Evolutionary conservation across 352 stramenopile species (phyloP).

Genomic region (Phytopythium ostracodes): DNA sequence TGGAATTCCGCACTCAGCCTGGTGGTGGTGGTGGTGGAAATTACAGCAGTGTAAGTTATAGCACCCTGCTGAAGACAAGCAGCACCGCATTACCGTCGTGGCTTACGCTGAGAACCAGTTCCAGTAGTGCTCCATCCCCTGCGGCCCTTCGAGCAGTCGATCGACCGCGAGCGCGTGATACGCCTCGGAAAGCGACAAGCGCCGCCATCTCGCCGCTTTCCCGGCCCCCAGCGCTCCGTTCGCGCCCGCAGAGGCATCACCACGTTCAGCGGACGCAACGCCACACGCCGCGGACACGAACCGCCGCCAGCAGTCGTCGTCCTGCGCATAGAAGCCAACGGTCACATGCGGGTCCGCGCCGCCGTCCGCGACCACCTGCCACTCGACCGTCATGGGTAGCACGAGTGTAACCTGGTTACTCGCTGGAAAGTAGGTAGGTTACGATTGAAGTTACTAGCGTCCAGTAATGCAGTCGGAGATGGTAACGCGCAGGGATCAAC

Average conservation of each 20-base stretch:
- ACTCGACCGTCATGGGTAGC: constrained; percentile 19
- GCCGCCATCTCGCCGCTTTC: constrained; percentile 13
- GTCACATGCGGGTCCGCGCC: constrained; percentile 7
- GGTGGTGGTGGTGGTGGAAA: neutral
- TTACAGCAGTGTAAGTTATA: neutral
- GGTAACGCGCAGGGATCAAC: neutral
- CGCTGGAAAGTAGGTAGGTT: neutral
- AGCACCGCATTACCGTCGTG: neutral
- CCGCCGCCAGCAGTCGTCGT: constrained; percentile 11
- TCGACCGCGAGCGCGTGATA: constrained; percentile 40
- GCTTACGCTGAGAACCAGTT: constrained; percentile 25
- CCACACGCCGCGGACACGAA: constrained; percentile 18
- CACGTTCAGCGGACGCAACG: constrained; percentile 5
- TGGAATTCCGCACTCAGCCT: constrained; percentile 30
- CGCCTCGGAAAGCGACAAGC: constrained; percentile 41
- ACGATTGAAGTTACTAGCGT: neutral
- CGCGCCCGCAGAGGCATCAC: neutral
- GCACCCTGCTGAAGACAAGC: neutral
- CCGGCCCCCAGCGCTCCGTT: neutral
- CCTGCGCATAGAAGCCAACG: constrained; percentile 18
- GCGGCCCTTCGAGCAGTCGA: constrained; percentile 15
- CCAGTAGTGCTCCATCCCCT: constrained; percentile 26
- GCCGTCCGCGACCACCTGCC: constrained; percentile 11
- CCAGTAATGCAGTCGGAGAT: neutral
- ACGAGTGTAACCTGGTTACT: neutral